Evolutionary conservation across 176 grass and related monocot species (phyloP).

Genomic region (Alloteropsis semialata): DNA sequence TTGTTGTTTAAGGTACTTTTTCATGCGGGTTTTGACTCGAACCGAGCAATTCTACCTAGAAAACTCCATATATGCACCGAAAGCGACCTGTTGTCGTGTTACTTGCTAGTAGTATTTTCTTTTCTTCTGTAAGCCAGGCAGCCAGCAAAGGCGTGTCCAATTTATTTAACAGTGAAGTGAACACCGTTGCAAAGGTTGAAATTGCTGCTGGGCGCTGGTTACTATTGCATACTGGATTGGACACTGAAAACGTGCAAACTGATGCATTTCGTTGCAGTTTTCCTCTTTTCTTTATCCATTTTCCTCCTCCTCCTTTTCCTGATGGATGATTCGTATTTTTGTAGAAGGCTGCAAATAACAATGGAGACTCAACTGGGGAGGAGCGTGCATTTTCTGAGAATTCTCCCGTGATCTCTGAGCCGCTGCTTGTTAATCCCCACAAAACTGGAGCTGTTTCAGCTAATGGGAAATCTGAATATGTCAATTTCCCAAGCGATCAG

Average conservation of each 20-base stretch:
- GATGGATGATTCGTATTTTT: background rate
- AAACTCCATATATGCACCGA: background rate
- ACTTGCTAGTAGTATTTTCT: background rate
- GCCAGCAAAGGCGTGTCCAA: background rate
- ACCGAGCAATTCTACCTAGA: background rate
- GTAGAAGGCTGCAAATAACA: conserved; percentile 56
- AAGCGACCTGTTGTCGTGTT: background rate
- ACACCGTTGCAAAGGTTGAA: background rate
- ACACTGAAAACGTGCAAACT: background rate
- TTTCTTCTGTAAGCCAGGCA: no score
- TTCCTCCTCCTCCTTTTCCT: background rate
- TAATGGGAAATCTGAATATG: conserved; percentile 39
- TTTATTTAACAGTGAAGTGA: background rate
- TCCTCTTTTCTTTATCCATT: background rate
- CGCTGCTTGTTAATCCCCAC: conserved; percentile 54
- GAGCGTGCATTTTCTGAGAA: conserved; percentile 44
- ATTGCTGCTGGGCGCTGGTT: background rate
- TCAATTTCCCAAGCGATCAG: conserved; percentile 23
- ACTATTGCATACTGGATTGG: background rate
- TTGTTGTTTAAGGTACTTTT: background rate
- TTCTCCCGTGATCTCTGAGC: conserved; percentile 74
- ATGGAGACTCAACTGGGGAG: conserved; percentile 40
- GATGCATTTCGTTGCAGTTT: background rate
- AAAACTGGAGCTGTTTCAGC: conserved; percentile 35
- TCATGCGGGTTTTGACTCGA: background rate